Conservation (phyloP, 345 rosid genomes). For the Hibiscus syriacus region DNA sequence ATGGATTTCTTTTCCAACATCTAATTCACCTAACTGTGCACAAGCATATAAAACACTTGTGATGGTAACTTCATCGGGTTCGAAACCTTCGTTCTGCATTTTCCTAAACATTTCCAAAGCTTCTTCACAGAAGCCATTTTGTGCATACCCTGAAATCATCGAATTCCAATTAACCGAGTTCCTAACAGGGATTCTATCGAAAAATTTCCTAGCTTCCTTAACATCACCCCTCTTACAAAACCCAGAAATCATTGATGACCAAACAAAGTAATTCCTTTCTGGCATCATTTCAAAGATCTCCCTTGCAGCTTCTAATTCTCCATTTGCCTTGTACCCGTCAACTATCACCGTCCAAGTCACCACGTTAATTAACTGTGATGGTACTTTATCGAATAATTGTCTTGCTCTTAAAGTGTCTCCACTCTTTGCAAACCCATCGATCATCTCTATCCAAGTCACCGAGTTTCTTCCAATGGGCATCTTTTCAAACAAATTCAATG, state of each 20-base stretch:
- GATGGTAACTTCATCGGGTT: constrained; percentile 61
- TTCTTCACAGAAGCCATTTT: constrained; percentile 48
- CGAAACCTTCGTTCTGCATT: constrained; percentile 52
- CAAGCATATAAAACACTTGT: constrained; percentile 64
- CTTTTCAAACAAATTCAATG: constrained; percentile 37
- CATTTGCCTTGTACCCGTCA: constrained; percentile 46
- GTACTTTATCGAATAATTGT: constrained; percentile 48
- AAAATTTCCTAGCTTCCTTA: constrained; percentile 40
- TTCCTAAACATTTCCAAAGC: constrained; percentile 44
- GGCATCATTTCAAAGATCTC: constrained; percentile 54
- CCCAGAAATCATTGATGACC: constrained; percentile 82
- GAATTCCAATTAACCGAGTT: constrained; percentile 72
- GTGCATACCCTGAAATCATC: constrained; percentile 55
- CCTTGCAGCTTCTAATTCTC: constrained; percentile 52
- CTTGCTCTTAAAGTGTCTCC: constrained; percentile 49
- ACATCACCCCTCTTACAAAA: constrained; percentile 55
- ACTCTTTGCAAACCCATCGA: constrained; percentile 48
- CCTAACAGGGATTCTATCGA: constrained; percentile 33
- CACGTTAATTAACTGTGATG: constrained; percentile 42
- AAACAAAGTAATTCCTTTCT: constrained; percentile 52
- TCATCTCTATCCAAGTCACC: constrained; percentile 72
- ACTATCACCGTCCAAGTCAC: constrained; percentile 76
- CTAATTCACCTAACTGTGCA: constrained; percentile 55
- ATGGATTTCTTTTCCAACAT: constrained; percentile 58
- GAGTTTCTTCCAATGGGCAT: constrained; percentile 30